Evolutionary conservation across 2,329 filamentous ascomycete genomes (phyloP), one percentile per base, ranked within the genome.

Genomic region (Cladophialophora yegresii): DNA sequence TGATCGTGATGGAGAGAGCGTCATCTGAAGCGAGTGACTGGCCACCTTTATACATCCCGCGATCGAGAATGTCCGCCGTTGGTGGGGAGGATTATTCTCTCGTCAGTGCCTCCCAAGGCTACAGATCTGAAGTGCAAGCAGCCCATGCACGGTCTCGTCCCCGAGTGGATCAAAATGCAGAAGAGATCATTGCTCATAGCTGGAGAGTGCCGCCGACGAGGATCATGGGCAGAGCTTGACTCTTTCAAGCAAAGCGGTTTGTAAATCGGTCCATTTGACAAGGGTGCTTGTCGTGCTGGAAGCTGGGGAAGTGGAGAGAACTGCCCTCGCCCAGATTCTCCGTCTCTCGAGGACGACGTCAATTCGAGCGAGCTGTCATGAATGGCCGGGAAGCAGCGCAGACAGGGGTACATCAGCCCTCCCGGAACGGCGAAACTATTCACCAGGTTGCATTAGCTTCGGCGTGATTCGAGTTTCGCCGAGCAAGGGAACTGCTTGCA

Each of bases 381-480:
- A 68, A 58, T 68, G 66, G 63, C 32, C 23, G 28, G 47, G n/a
- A 20, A 30, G 26, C 3, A 30, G 33, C 23, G 26, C 33, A 57
- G 23, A 54, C 50, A 36, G 54, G 54, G 54, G 54, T 23, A 33
- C 10, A 1, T 26, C 66, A 60, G 66, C 10, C 12, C 40, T 50
- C 13, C n/a, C 36, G 36, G 36, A 56, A 20, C 66, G 66, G 66
- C 62, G 66, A 68, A 66, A 66, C 61, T 62, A 56, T 68, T 64
- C 49, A 54, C 55, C 65, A 36, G 20, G 4, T 6, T 16, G 22
- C 33, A 40, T 45, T 51, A 33, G 61, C 61, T 45, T 58, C 57
- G 64, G 60, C 65, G 4, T 43, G 5, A 43, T 16, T 54, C 28
- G 26, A 57, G 13, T 66, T 66, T 66, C 49, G 36, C 55, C 63